phyloP scores from a whole-genome alignment of 108 stramenopile species.

The Phaeodactylum tricornutum region DNA sequence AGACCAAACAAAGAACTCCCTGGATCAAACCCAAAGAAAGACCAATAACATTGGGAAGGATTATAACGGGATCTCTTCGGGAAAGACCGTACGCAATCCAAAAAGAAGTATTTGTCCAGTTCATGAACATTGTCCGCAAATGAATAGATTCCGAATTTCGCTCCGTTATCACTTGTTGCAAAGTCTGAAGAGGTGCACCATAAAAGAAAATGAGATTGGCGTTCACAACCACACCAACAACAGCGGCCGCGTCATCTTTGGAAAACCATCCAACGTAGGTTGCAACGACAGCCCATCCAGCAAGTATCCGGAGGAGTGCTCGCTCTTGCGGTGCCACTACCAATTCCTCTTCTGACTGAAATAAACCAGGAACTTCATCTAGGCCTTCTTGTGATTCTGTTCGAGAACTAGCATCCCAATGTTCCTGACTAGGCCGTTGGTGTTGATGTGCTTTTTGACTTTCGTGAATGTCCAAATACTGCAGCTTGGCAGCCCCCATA shows the following conservation, averaged over 20 bases:
- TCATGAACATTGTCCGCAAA: conserved; percentile 32
- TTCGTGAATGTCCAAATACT: conserved; percentile 36
- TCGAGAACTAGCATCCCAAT: not conserved
- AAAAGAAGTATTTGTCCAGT: conserved; percentile 38
- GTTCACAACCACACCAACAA: conserved; percentile 68
- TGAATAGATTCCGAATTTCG: conserved; percentile 25
- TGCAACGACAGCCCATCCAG: conserved; percentile 21
- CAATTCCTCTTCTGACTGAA: conserved; percentile 3
- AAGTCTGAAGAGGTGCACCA: conserved; percentile 65
- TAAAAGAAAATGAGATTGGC: conserved; percentile 78
- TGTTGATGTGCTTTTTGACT: not conserved
- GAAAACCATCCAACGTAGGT: conserved; percentile 30
- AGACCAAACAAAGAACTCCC: conserved; percentile 23
- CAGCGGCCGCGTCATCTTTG: conserved; percentile 4
- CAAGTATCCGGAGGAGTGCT: conserved; percentile 21
- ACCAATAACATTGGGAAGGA: conserved; percentile 38
- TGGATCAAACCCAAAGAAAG: conserved; percentile 29
- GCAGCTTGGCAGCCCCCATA: conserved; percentile 69
- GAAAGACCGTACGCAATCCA: conserved; percentile 39
- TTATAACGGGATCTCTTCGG: conserved; percentile 30
- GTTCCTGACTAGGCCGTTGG: not conserved
- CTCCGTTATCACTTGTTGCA: conserved; percentile 32
- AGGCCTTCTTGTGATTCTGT: not conserved
- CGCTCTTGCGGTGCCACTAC: conserved; percentile 28
- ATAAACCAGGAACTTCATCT: not conserved